These are phyloP conservation scores for Dionaea muscipula DNA, from an alignment of 179 eudicot species.

Conservation along the genomic window DNA sequence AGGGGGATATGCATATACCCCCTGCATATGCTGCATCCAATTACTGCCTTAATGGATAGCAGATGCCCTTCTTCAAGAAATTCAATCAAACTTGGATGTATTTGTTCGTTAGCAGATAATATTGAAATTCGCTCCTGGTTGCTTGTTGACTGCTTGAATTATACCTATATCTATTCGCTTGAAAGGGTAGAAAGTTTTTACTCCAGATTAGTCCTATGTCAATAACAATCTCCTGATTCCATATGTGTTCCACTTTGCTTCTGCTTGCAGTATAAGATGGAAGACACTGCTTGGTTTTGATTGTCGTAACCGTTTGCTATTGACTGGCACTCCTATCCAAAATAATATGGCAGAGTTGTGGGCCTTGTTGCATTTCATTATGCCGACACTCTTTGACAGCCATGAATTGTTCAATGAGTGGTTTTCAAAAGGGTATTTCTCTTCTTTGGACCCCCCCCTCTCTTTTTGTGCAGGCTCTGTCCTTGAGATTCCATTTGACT, in stretches of 20 bases:
- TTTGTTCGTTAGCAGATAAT: too few relatives aligned
- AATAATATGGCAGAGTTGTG: constrained; percentile 96
- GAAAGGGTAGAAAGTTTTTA: too few relatives aligned
- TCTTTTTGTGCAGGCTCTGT: background rate
- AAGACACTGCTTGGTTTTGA: constrained; percentile 91
- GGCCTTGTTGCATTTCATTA: constrained; percentile 86
- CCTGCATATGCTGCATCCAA: too few relatives aligned
- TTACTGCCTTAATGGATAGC: too few relatives aligned
- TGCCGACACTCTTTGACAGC: constrained; percentile 93
- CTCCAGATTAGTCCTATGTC: too few relatives aligned
- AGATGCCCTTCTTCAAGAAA: too few relatives aligned
- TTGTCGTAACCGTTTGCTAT: constrained; percentile 90
- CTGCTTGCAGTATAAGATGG: constrained; percentile 83
- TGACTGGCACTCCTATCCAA: constrained; percentile 89
- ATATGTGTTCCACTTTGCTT: constrained; percentile 5
- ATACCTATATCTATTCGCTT: too few relatives aligned
- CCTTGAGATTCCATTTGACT: background rate
- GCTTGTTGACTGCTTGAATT: too few relatives aligned
- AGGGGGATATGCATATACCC: too few relatives aligned
- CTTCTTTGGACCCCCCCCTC: constrained; percentile 2
- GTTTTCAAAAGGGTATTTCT: constrained; percentile 91
- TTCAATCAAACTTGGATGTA: too few relatives aligned
- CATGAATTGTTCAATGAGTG: constrained; percentile 91
- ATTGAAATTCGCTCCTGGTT: too few relatives aligned
- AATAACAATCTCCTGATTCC: too few relatives aligned